These are phyloP conservation scores for Malus hybrid DNA, from an alignment of 331 rosid species.

Conservation along the genomic window DNA sequence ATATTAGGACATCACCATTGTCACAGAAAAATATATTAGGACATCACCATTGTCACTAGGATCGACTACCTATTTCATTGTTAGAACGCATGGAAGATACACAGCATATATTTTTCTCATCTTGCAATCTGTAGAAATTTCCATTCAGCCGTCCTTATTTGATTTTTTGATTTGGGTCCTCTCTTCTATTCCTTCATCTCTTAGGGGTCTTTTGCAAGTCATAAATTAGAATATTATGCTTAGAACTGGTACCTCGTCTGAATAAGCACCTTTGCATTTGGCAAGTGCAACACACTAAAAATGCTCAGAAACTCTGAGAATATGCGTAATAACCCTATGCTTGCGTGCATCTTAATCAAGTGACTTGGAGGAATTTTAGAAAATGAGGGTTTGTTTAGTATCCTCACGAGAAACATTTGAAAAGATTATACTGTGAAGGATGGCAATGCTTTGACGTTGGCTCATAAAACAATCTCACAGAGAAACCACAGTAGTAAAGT, in stretches of 20 bases:
- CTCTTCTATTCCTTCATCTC: too few relatives aligned
- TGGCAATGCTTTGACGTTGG: background rate
- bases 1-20: background rate
- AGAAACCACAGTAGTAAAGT: background rate
- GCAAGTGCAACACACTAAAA: background rate
- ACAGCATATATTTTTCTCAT: too few relatives aligned
- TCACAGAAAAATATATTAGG: too few relatives aligned
- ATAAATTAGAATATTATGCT: background rate
- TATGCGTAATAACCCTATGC: background rate
- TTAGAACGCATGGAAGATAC: too few relatives aligned
- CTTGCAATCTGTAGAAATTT: background rate
- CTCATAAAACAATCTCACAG: background rate
- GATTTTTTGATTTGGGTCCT: background rate
- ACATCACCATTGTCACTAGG: background rate
- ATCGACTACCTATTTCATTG: background rate
- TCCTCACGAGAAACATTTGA: background rate
- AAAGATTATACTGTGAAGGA: background rate
- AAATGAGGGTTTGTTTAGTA: too few relatives aligned
- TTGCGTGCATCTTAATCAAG: background rate
- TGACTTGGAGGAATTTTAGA: background rate
- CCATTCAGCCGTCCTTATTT: background rate
- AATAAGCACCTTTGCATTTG: background rate
- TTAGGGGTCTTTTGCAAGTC: background rate
- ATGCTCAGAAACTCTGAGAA: background rate
- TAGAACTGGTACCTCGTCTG: background rate